Conservation (phyloP, 2,329 filamentous ascomycete genomes). For the Colletotrichum sp. region DNA sequence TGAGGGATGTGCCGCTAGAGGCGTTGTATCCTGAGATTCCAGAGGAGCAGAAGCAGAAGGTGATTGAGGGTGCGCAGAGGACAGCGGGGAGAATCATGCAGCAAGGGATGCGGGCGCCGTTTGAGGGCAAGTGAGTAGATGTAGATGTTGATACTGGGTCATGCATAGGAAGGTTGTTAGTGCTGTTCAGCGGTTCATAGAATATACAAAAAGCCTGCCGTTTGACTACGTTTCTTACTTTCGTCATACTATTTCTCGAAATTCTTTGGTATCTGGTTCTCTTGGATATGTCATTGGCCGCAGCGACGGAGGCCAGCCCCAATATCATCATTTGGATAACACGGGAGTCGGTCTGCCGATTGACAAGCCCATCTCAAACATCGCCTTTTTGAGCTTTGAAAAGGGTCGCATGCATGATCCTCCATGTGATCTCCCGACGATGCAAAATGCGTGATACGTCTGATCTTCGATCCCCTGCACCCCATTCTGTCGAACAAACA, state of each 20-base stretch:
- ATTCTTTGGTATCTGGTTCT: neutral
- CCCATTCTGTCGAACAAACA: neutral
- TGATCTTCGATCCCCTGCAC: neutral
- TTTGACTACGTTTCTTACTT: neutral
- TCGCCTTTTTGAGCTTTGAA: neutral
- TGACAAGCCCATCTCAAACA: neutral
- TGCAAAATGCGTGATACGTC: neutral
- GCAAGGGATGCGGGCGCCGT: neutral
- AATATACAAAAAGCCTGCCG: neutral
- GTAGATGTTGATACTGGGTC: accelerated
- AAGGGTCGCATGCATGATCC: neutral
- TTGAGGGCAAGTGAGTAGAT: neutral
- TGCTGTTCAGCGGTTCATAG: neutral
- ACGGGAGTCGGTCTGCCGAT: accelerated
- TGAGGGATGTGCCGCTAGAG: constrained; percentile 11
- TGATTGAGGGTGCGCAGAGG: neutral
- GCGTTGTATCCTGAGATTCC: neutral
- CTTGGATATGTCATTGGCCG: neutral
- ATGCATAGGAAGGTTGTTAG: neutral
- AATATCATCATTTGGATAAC: no score
- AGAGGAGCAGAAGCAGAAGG: neutral
- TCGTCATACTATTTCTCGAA: no score
- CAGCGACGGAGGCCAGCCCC: accelerated
- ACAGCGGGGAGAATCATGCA: neutral
- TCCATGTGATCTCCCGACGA: neutral